Percentiles rank a stretch among this genome's conserved stretches.
Evolutionary conservation across 1,139 yeast species (phyloP).

Genomic region (Blastobotrys illinoisensis): DNA sequence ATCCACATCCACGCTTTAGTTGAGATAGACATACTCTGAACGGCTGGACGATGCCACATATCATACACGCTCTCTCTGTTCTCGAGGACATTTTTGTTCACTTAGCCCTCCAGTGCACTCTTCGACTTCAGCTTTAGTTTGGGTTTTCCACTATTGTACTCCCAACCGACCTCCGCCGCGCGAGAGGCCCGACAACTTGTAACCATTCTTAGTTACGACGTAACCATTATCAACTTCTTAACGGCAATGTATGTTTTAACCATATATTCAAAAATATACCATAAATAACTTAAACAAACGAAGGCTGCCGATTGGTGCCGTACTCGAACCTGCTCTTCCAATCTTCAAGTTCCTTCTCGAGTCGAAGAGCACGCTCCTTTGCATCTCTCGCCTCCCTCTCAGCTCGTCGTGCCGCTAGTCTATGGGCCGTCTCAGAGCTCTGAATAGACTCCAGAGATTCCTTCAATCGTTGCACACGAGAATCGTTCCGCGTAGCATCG

Average conservation of each 20-base stretch:
- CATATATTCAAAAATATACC: neutral
- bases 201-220: too few relatives aligned
- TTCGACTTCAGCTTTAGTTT: neutral
- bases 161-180: neutral
- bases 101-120: neutral
- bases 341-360: conserved; percentile 62
- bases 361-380: conserved; percentile 47
- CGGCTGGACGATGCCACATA: conserved; percentile 88
- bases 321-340: conserved; percentile 48
- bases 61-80: conserved; percentile 94
- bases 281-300: conserved; percentile 11
- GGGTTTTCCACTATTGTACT: neutral
- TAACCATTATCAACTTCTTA: too few relatives aligned
- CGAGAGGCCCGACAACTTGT: too few relatives aligned
- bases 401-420: conserved; percentile 40
- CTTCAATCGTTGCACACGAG: conserved; percentile 36
- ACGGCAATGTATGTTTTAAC: too few relatives aligned
- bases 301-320: conserved; percentile 11
- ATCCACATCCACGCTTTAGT: too few relatives aligned
- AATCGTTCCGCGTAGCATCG: conserved; percentile 32
- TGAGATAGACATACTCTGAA: conserved; percentile 41
- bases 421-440: conserved; percentile 40
- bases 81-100: conserved; percentile 47
- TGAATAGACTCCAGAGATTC: conserved; percentile 39
- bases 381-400: conserved; percentile 47